Evolutionary conservation across 179 eudicot genomes (phyloP).

Genomic region (Spergularia azorica): DNA sequence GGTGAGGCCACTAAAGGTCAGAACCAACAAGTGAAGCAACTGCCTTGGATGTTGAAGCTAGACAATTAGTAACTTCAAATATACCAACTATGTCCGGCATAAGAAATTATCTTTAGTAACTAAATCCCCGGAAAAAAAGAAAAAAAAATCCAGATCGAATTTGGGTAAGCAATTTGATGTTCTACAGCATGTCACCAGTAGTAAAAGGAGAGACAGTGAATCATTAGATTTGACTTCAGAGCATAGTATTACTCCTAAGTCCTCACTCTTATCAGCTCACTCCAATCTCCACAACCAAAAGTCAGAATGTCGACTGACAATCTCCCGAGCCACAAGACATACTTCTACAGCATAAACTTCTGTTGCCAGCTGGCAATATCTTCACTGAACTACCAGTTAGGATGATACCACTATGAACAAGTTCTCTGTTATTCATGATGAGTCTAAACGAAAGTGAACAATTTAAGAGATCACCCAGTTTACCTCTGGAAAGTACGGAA

Average conservation of each 20-base stretch:
- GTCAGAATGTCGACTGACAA: too few species aligned
- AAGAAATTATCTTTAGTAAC: neutral
- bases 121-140: neutral
- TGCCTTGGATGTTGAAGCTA: neutral
- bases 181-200: neutral
- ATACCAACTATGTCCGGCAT: neutral
- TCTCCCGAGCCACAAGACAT: too few species aligned
- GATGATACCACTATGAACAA: neutral
- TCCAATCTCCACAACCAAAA: too few species aligned
- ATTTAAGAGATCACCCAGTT: neutral
- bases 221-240: neutral
- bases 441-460: neutral
- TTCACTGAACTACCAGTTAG: neutral
- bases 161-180: neutral
- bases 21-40: neutral
- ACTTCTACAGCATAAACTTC: too few species aligned
- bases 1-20: neutral
- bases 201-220: neutral
- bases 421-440: neutral
- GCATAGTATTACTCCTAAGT: neutral
- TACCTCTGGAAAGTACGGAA: slow-evolving; percentile 13
- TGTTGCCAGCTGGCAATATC: too few species aligned
- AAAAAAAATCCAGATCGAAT: neutral
- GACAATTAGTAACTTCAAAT: neutral
- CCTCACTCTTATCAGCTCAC: neutral